Evolutionary conservation across 495 filamentous ascomycete genomes (phyloP).

Genomic region (Talaromyces liani): DNA sequence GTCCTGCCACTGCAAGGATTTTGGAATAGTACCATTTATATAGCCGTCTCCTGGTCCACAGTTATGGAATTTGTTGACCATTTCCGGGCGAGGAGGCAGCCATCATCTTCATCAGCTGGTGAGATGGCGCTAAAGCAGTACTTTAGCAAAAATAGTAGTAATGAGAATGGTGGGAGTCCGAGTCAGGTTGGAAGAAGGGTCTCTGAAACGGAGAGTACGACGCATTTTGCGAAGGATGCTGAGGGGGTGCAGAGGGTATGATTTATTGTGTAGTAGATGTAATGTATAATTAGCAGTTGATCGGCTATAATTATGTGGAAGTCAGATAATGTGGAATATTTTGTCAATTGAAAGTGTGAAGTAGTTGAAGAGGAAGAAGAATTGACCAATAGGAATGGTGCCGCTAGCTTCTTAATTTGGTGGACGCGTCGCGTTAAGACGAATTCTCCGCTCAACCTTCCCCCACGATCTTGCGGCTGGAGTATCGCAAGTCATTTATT

Average conservation of each 20-base stretch:
- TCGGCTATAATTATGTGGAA: neutral
- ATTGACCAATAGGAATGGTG: neutral
- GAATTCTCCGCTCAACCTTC: neutral
- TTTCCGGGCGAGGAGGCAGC: neutral
- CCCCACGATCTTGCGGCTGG: neutral
- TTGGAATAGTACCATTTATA: conserved; percentile 79
- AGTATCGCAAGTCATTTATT: neutral
- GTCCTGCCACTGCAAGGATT: conserved; percentile 82
- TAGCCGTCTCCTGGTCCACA: conserved; percentile 48
- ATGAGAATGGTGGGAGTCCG: neutral
- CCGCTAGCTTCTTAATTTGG: neutral
- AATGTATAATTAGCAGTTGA: neutral
- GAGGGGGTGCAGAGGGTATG: neutral
- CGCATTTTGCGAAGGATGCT: neutral
- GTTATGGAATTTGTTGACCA: conserved; percentile 19
- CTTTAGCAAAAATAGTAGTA: neutral
- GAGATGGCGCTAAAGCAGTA: neutral
- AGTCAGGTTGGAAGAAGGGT: neutral
- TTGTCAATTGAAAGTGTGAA: neutral
- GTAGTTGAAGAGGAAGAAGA: neutral
- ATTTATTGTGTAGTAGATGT: neutral
- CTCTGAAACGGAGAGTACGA: conserved; percentile 6
- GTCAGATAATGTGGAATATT: neutral
- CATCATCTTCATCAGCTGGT: neutral
- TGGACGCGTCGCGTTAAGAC: neutral